Percentiles rank a stretch among this genome's conserved stretches.
phyloP scores from a whole-genome alignment of 2,329 filamentous ascomycete genomes.

The Beauveria sp. region DNA sequence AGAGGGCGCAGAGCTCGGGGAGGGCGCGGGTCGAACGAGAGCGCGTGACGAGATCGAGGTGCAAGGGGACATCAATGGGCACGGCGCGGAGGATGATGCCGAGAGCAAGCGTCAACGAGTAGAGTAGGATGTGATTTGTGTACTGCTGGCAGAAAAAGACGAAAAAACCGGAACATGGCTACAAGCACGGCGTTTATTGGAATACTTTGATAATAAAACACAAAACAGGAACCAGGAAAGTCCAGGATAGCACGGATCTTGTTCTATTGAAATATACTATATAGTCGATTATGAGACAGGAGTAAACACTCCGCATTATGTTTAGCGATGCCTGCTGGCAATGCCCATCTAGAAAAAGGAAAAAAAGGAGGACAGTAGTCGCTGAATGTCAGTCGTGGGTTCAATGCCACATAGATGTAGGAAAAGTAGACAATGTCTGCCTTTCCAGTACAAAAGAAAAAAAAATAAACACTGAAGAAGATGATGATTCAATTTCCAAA shows the following conservation, averaged over 20 bases:
- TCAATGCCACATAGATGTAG: not conserved
- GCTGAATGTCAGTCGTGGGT: not conserved
- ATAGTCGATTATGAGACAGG: conserved; percentile 2
- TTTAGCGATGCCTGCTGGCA: not conserved
- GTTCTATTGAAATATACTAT: not conserved
- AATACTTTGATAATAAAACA: not conserved
- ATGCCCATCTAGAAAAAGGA: not conserved
- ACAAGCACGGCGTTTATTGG: not conserved
- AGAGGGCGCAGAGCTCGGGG: conserved; percentile 47
- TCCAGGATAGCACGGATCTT: not conserved
- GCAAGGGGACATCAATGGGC: conserved; percentile 36
- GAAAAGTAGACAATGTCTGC: not conserved
- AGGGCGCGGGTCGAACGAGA: conserved; percentile 54
- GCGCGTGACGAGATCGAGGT: conserved; percentile 43
- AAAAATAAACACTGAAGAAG: not conserved
- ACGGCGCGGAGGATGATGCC: conserved; percentile 27
- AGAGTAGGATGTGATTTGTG: conserved; percentile 24
- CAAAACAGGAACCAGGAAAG: not conserved
- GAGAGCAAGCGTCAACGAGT: conserved; percentile 43
- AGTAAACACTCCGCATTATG: not conserved
- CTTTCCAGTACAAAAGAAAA: not conserved
- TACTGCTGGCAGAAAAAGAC: not conserved
- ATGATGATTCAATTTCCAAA: not conserved
- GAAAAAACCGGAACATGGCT: not conserved
- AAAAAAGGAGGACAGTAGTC: not conserved